Conservation (phyloP, 345 rosid species). For the Eucalyptus marginata region DNA sequence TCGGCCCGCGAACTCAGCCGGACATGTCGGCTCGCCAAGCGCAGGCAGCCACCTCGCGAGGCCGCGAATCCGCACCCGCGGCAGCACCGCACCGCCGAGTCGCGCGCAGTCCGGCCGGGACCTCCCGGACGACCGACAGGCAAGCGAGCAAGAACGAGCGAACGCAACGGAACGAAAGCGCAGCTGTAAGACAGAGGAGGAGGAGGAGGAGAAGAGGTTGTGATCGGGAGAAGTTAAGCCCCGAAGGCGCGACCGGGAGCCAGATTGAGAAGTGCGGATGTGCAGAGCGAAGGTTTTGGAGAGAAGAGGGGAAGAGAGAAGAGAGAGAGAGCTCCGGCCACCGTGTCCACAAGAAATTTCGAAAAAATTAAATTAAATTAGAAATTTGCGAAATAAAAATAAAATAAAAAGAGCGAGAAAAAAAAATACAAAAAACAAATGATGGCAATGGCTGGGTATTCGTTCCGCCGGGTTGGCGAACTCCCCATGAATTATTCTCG, state of each 20-base stretch:
- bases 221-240: background rate
- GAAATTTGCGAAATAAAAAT: background rate
- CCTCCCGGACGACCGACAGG: background rate
- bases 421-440: background rate
- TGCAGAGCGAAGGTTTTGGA: background rate
- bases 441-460: background rate
- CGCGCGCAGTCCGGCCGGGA: background rate
- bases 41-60: background rate
- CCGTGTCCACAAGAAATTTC: constrained; percentile 3
- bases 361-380: background rate
- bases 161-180: background rate
- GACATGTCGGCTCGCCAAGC: background rate
- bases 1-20: background rate
- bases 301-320: background rate
- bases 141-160: background rate
- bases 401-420: background rate
- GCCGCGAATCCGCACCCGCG: background rate
- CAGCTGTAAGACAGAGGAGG: background rate
- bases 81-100: background rate
- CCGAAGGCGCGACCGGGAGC: too few relatives aligned
- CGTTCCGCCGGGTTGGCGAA: background rate
- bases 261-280: background rate
- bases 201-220: background rate
- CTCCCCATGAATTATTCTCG: background rate
- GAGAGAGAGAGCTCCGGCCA: background rate